Percentiles rank a stretch among this genome's conserved stretches.
phyloP scores from a whole-genome alignment of 305 asterid species.

The Fraxinus floribunda region DNA sequence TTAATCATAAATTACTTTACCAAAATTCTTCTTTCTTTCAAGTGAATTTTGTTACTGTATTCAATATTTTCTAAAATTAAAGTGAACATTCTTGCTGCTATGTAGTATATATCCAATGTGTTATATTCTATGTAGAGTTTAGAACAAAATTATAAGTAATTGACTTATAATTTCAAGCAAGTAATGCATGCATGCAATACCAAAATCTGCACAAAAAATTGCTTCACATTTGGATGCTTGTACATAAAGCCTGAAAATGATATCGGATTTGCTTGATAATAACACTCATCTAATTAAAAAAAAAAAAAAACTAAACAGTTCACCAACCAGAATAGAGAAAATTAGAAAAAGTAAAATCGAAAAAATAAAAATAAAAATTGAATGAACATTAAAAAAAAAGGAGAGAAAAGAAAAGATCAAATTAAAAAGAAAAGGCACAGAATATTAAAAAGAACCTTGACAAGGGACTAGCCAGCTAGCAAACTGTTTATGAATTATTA shows the following conservation, averaged over 20 bases:
- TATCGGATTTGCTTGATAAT: constrained; percentile 43
- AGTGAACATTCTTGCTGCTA: neutral
- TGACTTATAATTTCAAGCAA: neutral
- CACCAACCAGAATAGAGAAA: constrained; percentile 17
- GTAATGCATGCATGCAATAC: constrained; percentile 6
- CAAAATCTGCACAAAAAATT: constrained; percentile 10
- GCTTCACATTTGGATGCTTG: constrained; percentile 46
- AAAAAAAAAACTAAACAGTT: constrained; percentile 7
- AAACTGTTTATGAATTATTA: constrained; percentile 2
- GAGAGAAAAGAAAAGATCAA: neutral
- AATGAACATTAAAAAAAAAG: neutral
- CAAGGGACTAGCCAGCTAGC: neutral
- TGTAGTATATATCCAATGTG: neutral
- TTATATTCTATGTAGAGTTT: neutral
- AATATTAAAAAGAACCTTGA: neutral
- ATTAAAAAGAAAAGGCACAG: neutral
- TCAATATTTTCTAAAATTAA: neutral
- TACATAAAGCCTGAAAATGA: constrained; percentile 49
- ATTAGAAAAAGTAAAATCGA: neutral
- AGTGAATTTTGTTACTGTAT: neutral
- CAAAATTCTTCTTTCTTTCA: neutral
- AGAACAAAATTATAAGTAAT: neutral
- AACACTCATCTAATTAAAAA: constrained; percentile 29
- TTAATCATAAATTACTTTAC: neutral
- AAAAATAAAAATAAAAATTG: neutral